These are phyloP conservation scores for Kurtzmaniella cleridarum DNA, from an alignment of 805 yeast species.

Conservation along the genomic window DNA sequence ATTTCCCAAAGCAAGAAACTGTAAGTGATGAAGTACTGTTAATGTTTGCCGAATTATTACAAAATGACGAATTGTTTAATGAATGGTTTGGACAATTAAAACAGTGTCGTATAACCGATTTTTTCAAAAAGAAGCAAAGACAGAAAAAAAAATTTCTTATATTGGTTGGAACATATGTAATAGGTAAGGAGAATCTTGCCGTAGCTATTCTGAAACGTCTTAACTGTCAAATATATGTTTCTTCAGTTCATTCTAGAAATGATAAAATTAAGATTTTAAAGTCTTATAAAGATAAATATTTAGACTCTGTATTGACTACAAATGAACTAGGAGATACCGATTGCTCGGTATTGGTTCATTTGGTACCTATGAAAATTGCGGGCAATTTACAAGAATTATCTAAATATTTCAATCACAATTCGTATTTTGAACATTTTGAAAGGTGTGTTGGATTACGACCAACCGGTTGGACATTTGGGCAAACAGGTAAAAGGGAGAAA, in stretches of 20 bases:
- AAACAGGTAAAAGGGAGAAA: slow-evolving; percentile 3
- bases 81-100: slow-evolving; percentile 29
- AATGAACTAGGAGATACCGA: slow-evolving; percentile 39
- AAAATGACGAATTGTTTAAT: slow-evolving; percentile 19
- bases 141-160: slow-evolving; percentile 43
- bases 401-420: slow-evolving; percentile 44
- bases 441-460: slow-evolving; percentile 73
- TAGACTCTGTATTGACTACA: slow-evolving; percentile 22
- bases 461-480: slow-evolving; percentile 79
- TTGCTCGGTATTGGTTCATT: slow-evolving; percentile 51
- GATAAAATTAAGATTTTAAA: slow-evolving; percentile 37
- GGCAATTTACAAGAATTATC: slow-evolving; percentile 41
- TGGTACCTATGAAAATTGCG: slow-evolving; percentile 62
- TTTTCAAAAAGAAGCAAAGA: slow-evolving; percentile 9
- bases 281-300: slow-evolving; percentile 41
- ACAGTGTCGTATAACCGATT: slow-evolving; percentile 38
- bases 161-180: slow-evolving; percentile 81
- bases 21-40: slow-evolving; percentile 60
- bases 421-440: slow-evolving; percentile 43
- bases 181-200: slow-evolving; percentile 89
- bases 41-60: slow-evolving; percentile 40
- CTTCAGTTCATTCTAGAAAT: slow-evolving; percentile 40
- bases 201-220: slow-evolving; percentile 51
- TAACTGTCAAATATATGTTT: slow-evolving; percentile 50
- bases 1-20: slow-evolving; percentile 70